Evolutionary conservation across 208 protist species (phyloP), one percentile per base, ranked within the genome.

Genomic region (Trypanosoma avium): DNA sequence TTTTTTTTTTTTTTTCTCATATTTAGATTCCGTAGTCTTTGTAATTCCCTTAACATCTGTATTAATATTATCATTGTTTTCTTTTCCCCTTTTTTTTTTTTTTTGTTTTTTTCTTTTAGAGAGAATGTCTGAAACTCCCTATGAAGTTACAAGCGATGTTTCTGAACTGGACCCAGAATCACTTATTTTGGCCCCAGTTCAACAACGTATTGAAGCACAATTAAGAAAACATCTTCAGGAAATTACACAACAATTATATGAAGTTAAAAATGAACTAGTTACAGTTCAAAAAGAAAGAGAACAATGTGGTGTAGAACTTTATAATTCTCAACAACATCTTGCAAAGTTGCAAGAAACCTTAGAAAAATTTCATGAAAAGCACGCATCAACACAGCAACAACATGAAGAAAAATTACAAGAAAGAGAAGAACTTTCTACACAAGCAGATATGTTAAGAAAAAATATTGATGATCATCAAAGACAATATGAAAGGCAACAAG

Each of bases 271-370:
- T 49, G 91, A 97, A 58, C 61, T 93, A 27, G 66, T 65, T 45
- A 66, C 57, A 15, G 72, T 95, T n/a, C 77, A 87, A 57, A 85
- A 92, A 43, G 79, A 93, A 61, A 79, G 91, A 2, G 96, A 98
- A 59, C 77, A 92, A 54, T 87, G 85, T 50, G 95, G 94, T 76
- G 96, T 97, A n/a, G 88, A 98, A 61, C 79, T 98, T 30, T 98
- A 98, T 77, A 94, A 94, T 53, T 84, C 94, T 4, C 95, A 98
- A 65, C 96, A 98, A 60, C 93, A 97, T 49, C 83, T 98, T 10
- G 95, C 94, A 0, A 96, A 93, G 67, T 75, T 97, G 38, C 95
- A 98, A 55, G 86, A 97, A 55, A 82, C 82, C 0, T 83, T 98
- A 27, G 96, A 98, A 64, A 92, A 84, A 55, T 77, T 82, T 6